Base-by-base conservation (phyloP, 306 rosid genomes). In the Malus fusca region DNA sequence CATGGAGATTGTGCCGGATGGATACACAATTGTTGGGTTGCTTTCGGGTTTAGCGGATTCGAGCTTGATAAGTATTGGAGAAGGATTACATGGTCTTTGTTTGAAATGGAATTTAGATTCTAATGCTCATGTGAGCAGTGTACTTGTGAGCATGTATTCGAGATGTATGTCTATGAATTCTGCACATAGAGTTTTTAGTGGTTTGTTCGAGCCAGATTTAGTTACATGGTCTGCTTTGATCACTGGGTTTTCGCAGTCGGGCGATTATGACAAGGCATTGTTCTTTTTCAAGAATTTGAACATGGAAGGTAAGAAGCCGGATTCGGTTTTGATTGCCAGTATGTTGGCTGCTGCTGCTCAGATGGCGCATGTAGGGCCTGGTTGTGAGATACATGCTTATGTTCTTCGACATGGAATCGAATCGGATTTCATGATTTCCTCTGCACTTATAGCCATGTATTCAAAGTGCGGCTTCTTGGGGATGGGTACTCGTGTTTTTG, bases 141-240 rank as follows among this genome's bases (percentile, higher is more conserved):
- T 86, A 69, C 87, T 90, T 69, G 90, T 95, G 84, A 90, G 81
- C 82, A 88, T 89, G 97, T 95, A 92, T 85, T 88, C 93, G 9
- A 90, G 95, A 82, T 92, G 88, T 74, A 83, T 76, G 79, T 88
- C 90, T 81, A 84, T 89, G 85, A 77, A 61, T 64, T 92, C 85
- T 1, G 97, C 96, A 15, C 77, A 82, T 79, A 74, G 81, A 68
- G 89, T 90, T 63, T 95, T 95, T 79, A 52, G 82, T 68, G 81
- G 88, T 79, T 71, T 89, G 66, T 79, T 52, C 52, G 83, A 84
- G 74, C 96, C 93, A 58, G 98, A 92, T 89, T 89, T 92, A 79
- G 90, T 95, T 48, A 89, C 90, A 15, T 88, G 98, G 96, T 90
- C 97, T 51, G 88, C 95, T 77, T 89, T 95, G 66, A 88, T 95